Conservation (phyloP, 108 stramenopile genomes). For the Nitzschia palea region DNA sequence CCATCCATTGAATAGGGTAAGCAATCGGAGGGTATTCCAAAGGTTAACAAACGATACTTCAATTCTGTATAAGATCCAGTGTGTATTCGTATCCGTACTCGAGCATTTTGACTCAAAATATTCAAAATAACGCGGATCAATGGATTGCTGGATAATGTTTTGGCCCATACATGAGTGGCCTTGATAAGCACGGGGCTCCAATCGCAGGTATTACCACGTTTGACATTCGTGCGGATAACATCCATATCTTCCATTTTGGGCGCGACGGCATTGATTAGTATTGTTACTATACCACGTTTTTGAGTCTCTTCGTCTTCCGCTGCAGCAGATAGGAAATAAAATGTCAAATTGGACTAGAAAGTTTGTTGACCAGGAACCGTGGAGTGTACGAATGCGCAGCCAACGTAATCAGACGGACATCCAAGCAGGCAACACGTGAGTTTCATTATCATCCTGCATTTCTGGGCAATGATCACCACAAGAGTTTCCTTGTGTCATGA, state of each 20-base stretch:
- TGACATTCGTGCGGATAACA: neutral
- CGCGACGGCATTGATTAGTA: neutral
- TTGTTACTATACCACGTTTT: neutral
- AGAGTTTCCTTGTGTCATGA: no score
- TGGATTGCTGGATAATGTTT: neutral
- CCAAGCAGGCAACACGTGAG: no score
- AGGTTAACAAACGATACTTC: constrained; percentile 18
- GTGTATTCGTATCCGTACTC: constrained; percentile 3
- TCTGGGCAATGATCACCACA: no score
- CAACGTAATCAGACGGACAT: no score
- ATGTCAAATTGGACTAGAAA: neutral
- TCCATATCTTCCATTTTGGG: neutral
- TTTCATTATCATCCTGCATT: no score
- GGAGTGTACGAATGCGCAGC: no score
- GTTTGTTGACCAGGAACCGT: neutral
- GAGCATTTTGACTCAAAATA: neutral
- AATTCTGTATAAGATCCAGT: constrained; percentile 20
- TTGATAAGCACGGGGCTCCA: neutral
- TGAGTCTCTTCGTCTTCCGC: constrained; percentile 20
- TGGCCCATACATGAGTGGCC: constrained; percentile 6
- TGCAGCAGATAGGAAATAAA: constrained; percentile 1
- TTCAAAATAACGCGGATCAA: neutral
- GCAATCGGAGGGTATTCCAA: constrained; percentile 19
- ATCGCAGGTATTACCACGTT: neutral
- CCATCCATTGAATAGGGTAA: constrained; percentile 19